Base-by-base conservation (phyloP, 2,329 filamentous ascomycete genomes). In the Escovopsis sp. region DNA sequence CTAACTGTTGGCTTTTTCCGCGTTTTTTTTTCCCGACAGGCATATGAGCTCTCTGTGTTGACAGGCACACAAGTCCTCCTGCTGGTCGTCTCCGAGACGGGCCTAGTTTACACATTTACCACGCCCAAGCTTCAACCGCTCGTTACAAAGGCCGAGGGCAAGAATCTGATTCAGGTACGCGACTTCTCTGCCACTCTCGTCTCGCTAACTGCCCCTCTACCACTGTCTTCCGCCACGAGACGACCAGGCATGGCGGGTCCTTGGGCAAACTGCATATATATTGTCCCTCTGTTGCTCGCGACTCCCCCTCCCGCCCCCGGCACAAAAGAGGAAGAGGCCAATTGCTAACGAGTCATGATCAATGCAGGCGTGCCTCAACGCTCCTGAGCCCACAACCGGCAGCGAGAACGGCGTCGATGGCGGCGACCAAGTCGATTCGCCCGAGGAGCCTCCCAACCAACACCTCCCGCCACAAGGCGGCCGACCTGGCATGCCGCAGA, bases 51-150 rank as follows among this genome's bases (percentile, higher is more conserved):
- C 46, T 96, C 91, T 6, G 91, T 98, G 57, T 78, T 98, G 56
- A 98, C 91, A 34, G 91, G 91, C 57, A 98, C 91, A 45, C 91
- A 98, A 72, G 91, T 98, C 40, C 75, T 98, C 30, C 77, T 98
- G 34, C 80, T 98, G 43, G 89, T 96, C 55, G 89, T 96, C 49
- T 96, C 89, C 37, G 89, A 96, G 70, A 96, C 89, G 23, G 89
- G 89, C 51, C 78, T 96, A 32, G 89, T 96, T 56, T 96, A 96
- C 67, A 96, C 89, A 46, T 96, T 96, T 64, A 96, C 89, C 38
- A 98, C 91, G 12, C 91, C 91, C 18, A 98, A 98, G 72, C 79
- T 98, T 44, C 91, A 96, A 68, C 91, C 91, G 49, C 78, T 98
- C 42, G 91, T 96, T 53, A 98, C 91, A 49, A 96, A 96, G 71